Evolutionary conservation across 768 basidiomycete species (phyloP).

Genomic region (Arthromyces matolae): DNA sequence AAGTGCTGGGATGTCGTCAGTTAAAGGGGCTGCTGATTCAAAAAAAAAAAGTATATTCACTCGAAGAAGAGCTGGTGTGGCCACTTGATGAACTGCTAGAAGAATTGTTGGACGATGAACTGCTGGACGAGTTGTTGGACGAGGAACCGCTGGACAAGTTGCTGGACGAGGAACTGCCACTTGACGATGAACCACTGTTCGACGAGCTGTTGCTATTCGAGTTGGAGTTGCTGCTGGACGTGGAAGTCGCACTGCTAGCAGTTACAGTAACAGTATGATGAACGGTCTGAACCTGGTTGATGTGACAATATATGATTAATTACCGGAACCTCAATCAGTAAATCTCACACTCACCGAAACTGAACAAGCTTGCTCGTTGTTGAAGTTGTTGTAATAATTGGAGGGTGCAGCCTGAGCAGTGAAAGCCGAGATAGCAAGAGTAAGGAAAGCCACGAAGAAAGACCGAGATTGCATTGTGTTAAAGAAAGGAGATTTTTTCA

Average conservation of each 20-base stretch:
- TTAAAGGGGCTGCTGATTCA: background rate
- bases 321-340: too few species aligned
- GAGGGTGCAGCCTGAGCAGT: constrained; percentile 31
- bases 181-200: background rate
- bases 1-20: constrained; percentile 15
- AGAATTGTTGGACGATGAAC: background rate
- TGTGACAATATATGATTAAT: constrained; percentile 5
- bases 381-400: constrained; percentile 14
- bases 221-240: constrained; percentile 9
- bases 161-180: background rate
- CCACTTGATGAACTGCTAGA: background rate
- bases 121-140: too few species aligned
- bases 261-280: constrained; percentile 35
- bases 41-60: constrained; percentile 18
- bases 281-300: constrained; percentile 22
- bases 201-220: constrained; percentile 2
- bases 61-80: too few species aligned
- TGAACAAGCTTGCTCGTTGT: constrained; percentile 3
- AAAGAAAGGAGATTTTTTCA: constrained; percentile 18
- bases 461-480: constrained; percentile 41
- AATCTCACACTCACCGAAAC: too few species aligned
- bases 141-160: too few species aligned
- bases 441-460: constrained; percentile 36
- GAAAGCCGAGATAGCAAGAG: constrained; percentile 33
- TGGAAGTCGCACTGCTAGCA: constrained; percentile 22